Evolutionary conservation across 805 yeast species (phyloP).

Genomic region (Vanderwaltozyma polyspora): DNA sequence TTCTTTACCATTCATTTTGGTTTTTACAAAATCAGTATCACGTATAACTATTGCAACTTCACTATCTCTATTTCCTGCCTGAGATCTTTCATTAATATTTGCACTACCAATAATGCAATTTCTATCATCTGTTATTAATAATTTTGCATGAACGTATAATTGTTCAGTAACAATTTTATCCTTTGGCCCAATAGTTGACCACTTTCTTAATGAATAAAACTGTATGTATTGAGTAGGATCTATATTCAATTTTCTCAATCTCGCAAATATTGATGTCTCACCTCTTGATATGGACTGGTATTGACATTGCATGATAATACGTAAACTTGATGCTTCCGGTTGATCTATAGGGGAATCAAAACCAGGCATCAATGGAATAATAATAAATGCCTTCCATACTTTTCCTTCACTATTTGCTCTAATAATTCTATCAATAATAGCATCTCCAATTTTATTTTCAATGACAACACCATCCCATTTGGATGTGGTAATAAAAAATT

Average conservation of each 20-base stretch:
- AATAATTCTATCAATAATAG: constrained; percentile 90
- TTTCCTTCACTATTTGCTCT: constrained; percentile 71
- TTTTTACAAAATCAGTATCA: constrained; percentile 59
- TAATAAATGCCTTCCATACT: constrained; percentile 80
- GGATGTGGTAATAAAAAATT: constrained; percentile 87
- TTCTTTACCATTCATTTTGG: constrained; percentile 70
- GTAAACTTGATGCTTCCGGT: constrained; percentile 87
- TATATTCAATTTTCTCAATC: constrained; percentile 67
- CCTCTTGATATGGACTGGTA: constrained; percentile 90
- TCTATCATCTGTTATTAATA: constrained; percentile 85
- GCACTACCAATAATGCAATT: constrained; percentile 95
- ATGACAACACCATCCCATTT: constrained; percentile 73
- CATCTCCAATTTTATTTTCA: constrained; percentile 83
- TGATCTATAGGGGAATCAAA: constrained; percentile 88
- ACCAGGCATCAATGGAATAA: constrained; percentile 96
- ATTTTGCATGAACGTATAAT: constrained; percentile 86
- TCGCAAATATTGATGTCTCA: constrained; percentile 72
- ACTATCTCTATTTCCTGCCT: constrained; percentile 88
- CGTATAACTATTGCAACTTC: constrained; percentile 86
- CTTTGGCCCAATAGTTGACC: constrained; percentile 83
- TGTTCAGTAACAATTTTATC: constrained; percentile 77
- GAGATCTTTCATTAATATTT: constrained; percentile 90
- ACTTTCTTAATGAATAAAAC: constrained; percentile 82
- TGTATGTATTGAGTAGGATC: constrained; percentile 86
- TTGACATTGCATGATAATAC: constrained; percentile 95